Base-by-base conservation (phyloP, 1,139 yeast genomes). In the Hyphopichia fennica region DNA sequence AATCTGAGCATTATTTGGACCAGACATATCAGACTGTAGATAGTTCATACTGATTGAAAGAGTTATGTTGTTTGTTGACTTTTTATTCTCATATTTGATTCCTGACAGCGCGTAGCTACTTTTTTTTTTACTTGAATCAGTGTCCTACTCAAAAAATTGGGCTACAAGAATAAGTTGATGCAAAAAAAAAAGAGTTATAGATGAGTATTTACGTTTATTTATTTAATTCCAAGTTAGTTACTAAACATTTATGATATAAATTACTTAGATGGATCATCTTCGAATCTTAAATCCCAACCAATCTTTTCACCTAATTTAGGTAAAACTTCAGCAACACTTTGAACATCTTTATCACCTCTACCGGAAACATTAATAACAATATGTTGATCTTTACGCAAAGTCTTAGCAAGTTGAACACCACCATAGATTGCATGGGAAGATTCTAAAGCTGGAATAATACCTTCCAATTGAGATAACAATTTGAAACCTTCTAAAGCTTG, bases 271-370 rank as follows among this genome's bases (percentile, higher is more conserved):
- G 78, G 78, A 51, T 72, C 77, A 37, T 64, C 70, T 58, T 87
- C 93, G 56, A 93, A 93, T 65, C 99, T 81, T 61, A 93, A 77
- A 63, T 93, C 98, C 99, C 99, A 93, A 54, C 86, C 93, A 60
- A 93, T 91, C 63, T 83, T 63, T 40, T 93, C 95, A 37, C 99
- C 99, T 46, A 90, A 75, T 48, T 67, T 79, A 37, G 99, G 99
- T 60, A 93, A 77, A 40, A 85, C 81, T 65, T 93, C 97, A 34
- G 99, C 99, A 44, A 93, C 97, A 62, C 93, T 87, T 70, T 91
- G 97, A 30, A 93, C 99, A 63, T 93, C 99, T 74, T 93, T 93
- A 65, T 95, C 99, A 69, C 99, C 99, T 75, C 99, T 87, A 58
- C 99, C 99, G 41, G 96, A 88, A 45, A 93, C 80, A 62, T 90